Conservation (phyloP, 495 filamentous ascomycete genomes). For the Penicillium arizonense region DNA sequence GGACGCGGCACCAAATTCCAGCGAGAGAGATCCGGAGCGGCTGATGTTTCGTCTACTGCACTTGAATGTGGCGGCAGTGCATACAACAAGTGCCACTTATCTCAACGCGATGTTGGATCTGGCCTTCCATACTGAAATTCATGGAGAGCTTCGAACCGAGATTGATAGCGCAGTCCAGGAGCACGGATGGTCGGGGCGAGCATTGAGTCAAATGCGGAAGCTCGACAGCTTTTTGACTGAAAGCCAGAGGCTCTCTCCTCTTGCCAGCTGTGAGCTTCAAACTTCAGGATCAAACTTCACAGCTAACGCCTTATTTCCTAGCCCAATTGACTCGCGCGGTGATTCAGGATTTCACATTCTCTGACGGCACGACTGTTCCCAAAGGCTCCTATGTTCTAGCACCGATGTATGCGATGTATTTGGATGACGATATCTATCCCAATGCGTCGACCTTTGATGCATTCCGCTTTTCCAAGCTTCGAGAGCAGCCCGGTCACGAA, state of each 20-base stretch:
- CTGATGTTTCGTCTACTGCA: background rate
- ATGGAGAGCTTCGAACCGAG: background rate
- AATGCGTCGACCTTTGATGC: slow-evolving; percentile 51
- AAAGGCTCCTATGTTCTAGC: no score
- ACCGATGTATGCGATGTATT: background rate
- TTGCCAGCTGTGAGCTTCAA: background rate
- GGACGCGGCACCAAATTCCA: background rate
- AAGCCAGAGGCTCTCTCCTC: background rate
- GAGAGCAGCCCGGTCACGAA: slow-evolving; percentile 28
- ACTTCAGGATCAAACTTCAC: no score
- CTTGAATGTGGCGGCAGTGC: background rate
- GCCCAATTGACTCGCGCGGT: background rate
- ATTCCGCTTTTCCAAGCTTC: slow-evolving; percentile 49
- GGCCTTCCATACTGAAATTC: background rate
- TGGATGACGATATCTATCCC: slow-evolving; percentile 1
- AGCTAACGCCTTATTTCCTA: no score
- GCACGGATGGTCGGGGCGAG: no score
- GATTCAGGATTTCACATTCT: background rate
- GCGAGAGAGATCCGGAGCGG: background rate
- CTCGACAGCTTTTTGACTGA: background rate
- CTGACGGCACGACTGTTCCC: background rate
- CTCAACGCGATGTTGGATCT: background rate
- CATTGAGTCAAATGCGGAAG: background rate
- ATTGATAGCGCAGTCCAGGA: background rate
- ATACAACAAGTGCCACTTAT: background rate